Evolutionary conservation across 140 eudicot species (phyloP).

Genomic region (Erigeron philadelphicus): DNA sequence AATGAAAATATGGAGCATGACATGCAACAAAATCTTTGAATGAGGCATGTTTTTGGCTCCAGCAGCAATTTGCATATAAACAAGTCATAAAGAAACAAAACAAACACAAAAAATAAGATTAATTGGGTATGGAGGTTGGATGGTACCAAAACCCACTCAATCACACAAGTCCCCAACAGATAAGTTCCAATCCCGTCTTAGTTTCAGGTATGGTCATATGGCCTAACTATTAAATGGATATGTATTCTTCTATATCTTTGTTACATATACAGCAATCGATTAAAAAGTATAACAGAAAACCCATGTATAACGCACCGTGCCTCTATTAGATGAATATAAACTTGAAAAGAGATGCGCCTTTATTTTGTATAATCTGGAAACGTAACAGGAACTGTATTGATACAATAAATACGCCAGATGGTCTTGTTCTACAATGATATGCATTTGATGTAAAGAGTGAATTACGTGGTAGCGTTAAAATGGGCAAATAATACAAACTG

Average conservation of each 20-base stretch:
- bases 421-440: slow-evolving; percentile 10
- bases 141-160: slow-evolving; percentile 15
- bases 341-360: background rate
- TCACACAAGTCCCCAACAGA: slow-evolving; percentile 27
- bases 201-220: slow-evolving; percentile 16
- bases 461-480: slow-evolving; percentile 21
- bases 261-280: background rate
- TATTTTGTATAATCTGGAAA: slow-evolving; percentile 14
- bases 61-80: slow-evolving; percentile 23
- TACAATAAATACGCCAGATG: slow-evolving; percentile 20
- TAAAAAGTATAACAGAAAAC: background rate
- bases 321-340: background rate
- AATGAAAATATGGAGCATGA: slow-evolving; percentile 18
- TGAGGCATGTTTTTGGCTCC: slow-evolving; percentile 17
- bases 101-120: background rate
- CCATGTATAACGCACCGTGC: background rate
- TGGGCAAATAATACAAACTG: slow-evolving; percentile 22
- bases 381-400: slow-evolving; percentile 8
- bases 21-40: slow-evolving; percentile 7
- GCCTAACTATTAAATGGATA: slow-evolving; percentile 13
- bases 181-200: slow-evolving; percentile 27
- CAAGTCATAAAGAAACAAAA: slow-evolving; percentile 24
- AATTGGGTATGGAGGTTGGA: slow-evolving; percentile 22
- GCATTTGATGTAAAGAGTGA: slow-evolving; percentile 9
- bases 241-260: background rate